Base-by-base conservation (phyloP, 495 filamentous ascomycete species). In the Talaromyces liani region DNA sequence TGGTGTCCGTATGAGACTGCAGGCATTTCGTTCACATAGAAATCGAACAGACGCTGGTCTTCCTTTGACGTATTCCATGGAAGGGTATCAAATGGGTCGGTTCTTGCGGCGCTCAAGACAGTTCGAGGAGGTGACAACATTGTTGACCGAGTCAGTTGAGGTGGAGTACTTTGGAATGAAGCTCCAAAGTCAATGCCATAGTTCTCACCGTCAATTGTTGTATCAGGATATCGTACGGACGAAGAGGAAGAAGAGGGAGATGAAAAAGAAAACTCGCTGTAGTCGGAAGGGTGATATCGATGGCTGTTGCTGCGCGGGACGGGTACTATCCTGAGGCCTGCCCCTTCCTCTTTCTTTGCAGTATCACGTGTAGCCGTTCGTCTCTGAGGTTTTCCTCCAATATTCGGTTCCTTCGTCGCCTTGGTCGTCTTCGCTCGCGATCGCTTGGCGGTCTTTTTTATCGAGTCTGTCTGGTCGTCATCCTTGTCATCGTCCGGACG, bases 1-100 rank as follows among this genome's bases (percentile, higher is more conserved):
- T 76, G 73, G 2, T 66, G 51, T 20, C 70, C 77, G 36, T 78
- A 79, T 12, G 73, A 76, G 62, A 71, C 74, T 7, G 74, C 68
- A 0, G 73, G 75, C 73, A 78, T 77, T 29, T 72, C 69, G 39
- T 72, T 73, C n/a, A 75, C 71, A 47, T 76, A 78, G 45, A 75
- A 77, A 61, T 78, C 77, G 36, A 77, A 77, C 4, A 77, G 61
- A 18, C 65, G 63, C 58, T 75, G 67, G 18, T 70, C 71, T 47
- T 77, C 70, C 7, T 62, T 55, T 60, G 70, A 66, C 25, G 77
- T 36, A 10, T 74, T 69, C 34, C 73, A 55, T 18, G 77, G 75
- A 20, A 77, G 63, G 1, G 65, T 64, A 55, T 77, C 73, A 65
- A 78, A 79, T 7, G 74, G 71, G 45, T 77, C 71, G 10, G 73